Conservation (phyloP, 225 moss, liverwort and hornwort genomes). For the Physcomitrium patens region DNA sequence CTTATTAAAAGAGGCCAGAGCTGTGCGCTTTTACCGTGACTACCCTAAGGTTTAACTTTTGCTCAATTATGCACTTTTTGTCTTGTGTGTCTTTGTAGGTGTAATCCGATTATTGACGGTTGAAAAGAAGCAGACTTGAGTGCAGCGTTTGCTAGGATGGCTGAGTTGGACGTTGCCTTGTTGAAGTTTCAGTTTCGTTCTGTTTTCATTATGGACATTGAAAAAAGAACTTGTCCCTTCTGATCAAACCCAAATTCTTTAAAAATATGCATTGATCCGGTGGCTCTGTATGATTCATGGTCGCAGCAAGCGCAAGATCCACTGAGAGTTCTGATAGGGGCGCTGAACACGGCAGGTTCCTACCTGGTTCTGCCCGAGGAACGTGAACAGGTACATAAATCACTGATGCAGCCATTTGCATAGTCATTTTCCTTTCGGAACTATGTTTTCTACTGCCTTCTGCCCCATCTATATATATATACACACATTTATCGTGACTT, state of each 20-base stretch:
- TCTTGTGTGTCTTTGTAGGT: background rate
- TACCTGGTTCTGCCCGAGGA: conserved; percentile 43
- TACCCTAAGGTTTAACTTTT: conserved; percentile 48
- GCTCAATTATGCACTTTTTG: background rate
- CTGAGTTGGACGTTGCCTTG: background rate
- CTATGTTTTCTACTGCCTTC: too few species aligned
- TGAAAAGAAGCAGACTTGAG: background rate
- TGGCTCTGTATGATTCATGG: conserved; percentile 7
- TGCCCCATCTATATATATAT: background rate
- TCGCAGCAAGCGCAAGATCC: conserved; percentile 62
- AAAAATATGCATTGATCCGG: background rate
- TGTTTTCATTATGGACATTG: background rate
- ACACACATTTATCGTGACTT: too few species aligned
- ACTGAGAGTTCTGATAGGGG: conserved; percentile 50
- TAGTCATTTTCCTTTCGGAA: background rate
- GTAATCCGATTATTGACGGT: background rate
- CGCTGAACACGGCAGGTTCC: conserved; percentile 53
- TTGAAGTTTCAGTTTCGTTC: background rate
- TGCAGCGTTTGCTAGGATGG: background rate
- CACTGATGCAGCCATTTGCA: background rate
- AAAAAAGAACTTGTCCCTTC: background rate
- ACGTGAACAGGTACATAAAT: conserved; percentile 53
- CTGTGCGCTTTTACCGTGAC: conserved; percentile 65
- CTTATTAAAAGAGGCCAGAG: conserved; percentile 46
- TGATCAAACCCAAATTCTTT: too few species aligned